phyloP scores from a whole-genome alignment of 495 filamentous ascomycete species.

The Penicilliopsis zonata region DNA sequence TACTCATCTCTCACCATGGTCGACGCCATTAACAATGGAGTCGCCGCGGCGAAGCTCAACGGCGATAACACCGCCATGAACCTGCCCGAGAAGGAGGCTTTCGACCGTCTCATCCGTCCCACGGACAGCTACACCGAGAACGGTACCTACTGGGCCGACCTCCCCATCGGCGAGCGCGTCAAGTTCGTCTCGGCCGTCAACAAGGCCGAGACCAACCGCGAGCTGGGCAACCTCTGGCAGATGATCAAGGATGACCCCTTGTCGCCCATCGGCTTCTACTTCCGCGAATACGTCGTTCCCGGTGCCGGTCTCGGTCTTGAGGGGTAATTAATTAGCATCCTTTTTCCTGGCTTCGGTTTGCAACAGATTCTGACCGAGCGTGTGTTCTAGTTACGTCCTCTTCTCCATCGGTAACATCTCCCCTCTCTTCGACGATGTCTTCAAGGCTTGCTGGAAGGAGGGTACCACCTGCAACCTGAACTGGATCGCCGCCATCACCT shows the following conservation, averaged over 20 bases:
- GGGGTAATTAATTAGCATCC: constrained; percentile 36
- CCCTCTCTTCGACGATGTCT: constrained; percentile 58
- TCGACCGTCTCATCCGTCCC: constrained; percentile 61
- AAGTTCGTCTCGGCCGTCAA: constrained; percentile 62
- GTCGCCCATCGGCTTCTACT: constrained; percentile 68
- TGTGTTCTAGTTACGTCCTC: constrained; percentile 57
- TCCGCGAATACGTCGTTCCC: constrained; percentile 76
- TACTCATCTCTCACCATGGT: no score
- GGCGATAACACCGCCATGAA: no score
- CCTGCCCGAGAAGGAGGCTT: constrained; percentile 55
- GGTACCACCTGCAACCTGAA: constrained; percentile 51
- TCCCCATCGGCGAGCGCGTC: constrained; percentile 51
- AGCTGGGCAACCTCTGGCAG: constrained; percentile 51
- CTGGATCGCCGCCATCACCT: constrained; percentile 68
- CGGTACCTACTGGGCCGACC: constrained; percentile 85
- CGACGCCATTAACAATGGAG: no score
- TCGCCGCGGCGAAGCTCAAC: no score
- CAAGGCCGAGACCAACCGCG: constrained; percentile 48
- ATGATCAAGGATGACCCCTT: constrained; percentile 77
- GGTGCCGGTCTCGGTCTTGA: constrained; percentile 82
- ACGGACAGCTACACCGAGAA: constrained; percentile 70
- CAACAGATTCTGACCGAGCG: not conserved
- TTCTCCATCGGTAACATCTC: constrained; percentile 88
- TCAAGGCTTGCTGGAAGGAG: constrained; percentile 61
- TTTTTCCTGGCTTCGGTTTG: not conserved